Base-by-base conservation (phyloP, 371 early-diverging fungal genomes). In the Choanephora cucurbitarum region DNA sequence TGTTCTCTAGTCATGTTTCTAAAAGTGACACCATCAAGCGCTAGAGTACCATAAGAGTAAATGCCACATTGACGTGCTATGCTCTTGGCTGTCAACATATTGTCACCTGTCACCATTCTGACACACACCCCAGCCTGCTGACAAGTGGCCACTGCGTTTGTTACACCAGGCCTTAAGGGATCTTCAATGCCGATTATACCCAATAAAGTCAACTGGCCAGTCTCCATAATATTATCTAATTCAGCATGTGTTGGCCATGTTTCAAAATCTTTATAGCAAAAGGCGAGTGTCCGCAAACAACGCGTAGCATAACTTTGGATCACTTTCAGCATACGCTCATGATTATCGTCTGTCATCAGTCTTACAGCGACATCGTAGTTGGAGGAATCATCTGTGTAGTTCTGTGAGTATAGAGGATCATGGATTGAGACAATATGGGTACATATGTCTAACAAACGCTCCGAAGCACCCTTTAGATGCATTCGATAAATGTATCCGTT, bases 31-130 rank as follows among this genome's bases (percentile, higher is more conserved):
- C 91, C 92, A 48, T 85, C 86, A 79, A 92, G 86, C 13, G 82
- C 80, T 13, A 80, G 54, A 18, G 86, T 79, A 19, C 86, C 84
- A 18, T 70, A 57, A 0, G 69, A 76, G 50, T 82, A 82, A 49
- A 92, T 89, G 28, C 84, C 85, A 52, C 86, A 84, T 62, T 89
- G 83, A 18, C 70, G 69, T 11, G 91, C 91, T 56, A 92, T 89
- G 15, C 82, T 76, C 58, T 80, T 79, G 23, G 92, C 91, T n/a
- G 89, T 91, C 46, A 79, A 48, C 58, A 90, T 67, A 57, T 88
- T 86, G 62, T 92, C 92, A 48, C 92, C 92, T 18, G 92, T 92
- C 8, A 94, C 90, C 93, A 93, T 94, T 2, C 89, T 82, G 7
- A 94, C 89, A 57, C 77, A 70, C 4, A 93, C 87, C 32, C 93